Evolutionary conservation across 2,329 filamentous ascomycete species (phyloP).

Genomic region (Escovopsis sp.): DNA sequence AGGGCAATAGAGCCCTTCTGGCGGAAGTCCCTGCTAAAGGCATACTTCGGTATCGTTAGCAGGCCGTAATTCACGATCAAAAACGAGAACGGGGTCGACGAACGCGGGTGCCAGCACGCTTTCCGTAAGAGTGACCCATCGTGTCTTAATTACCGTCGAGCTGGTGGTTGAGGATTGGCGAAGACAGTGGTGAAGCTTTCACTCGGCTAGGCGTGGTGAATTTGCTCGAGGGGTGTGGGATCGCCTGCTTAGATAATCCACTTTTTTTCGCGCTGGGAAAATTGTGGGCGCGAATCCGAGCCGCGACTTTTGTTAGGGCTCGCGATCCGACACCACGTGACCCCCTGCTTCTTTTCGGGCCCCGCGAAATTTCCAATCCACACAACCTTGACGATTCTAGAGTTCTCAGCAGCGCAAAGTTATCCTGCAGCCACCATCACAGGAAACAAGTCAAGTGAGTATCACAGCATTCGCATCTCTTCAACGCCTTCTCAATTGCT

Average conservation of each 20-base stretch:
- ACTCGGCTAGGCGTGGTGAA: slow-evolving; percentile 20
- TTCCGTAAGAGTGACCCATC: slow-evolving; percentile 81
- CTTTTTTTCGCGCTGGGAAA: slow-evolving; percentile 19
- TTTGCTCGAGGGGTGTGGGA: slow-evolving; percentile 25
- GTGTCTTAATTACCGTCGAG: slow-evolving; percentile 36
- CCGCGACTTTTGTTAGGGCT: slow-evolving; percentile 20
- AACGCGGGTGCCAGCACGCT: slow-evolving; percentile 74
- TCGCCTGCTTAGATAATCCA: slow-evolving; percentile 23
- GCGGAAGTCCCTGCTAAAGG: slow-evolving; percentile 90
- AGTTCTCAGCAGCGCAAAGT: slow-evolving; percentile 15
- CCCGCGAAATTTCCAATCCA: slow-evolving; percentile 17
- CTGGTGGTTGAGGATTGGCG: slow-evolving; percentile 27
- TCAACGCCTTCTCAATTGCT: too few species aligned
- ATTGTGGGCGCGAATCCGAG: slow-evolving; percentile 9
- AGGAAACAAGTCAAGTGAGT: slow-evolving; percentile 28
- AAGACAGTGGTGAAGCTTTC: slow-evolving; percentile 19
- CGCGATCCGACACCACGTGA: slow-evolving; percentile 15
- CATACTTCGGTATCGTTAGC: slow-evolving; percentile 43
- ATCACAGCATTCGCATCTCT: slow-evolving; percentile 1
- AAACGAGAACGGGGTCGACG: slow-evolving; percentile 22
- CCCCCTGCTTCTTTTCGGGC: background rate
- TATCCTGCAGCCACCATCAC: slow-evolving; percentile 21
- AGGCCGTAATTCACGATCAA: slow-evolving; percentile 1
- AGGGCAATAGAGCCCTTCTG: slow-evolving; percentile 88
- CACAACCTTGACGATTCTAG: slow-evolving; percentile 20